Conservation (phyloP, 257 asterid species). For the Handroanthus guayacan region DNA sequence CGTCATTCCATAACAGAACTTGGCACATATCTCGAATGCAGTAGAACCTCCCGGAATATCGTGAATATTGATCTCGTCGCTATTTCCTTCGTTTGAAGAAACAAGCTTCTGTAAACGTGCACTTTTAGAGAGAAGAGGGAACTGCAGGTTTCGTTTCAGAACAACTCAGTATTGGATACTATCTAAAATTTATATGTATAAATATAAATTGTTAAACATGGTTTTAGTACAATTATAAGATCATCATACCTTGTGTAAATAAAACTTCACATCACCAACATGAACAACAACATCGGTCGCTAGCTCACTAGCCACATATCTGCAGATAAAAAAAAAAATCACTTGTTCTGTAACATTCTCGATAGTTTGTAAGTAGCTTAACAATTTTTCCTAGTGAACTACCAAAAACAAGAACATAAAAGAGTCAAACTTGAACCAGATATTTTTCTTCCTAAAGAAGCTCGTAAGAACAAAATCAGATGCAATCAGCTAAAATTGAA, state of each 20-base stretch:
- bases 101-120: slow-evolving; percentile 72
- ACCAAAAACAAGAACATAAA: background rate
- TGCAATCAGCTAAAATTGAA: background rate
- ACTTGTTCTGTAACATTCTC: background rate
- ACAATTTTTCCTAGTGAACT: background rate
- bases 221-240: slow-evolving; percentile 6
- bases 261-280: slow-evolving; percentile 77
- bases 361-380: background rate
- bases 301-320: slow-evolving; percentile 88
- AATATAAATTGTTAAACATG: background rate
- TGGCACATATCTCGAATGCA: slow-evolving; percentile 88
- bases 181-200: background rate
- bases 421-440: background rate
- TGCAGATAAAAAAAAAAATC: slow-evolving; percentile 42
- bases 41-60: slow-evolving; percentile 89
- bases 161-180: slow-evolving; percentile 32
- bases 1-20: slow-evolving; percentile 91
- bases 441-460: background rate
- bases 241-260: slow-evolving; percentile 85
- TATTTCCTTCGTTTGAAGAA: slow-evolving; percentile 61
- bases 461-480: slow-evolving; percentile 4
- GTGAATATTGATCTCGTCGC: slow-evolving; percentile 65
- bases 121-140: slow-evolving; percentile 93
- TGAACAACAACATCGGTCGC: slow-evolving; percentile 74
- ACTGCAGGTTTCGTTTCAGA: slow-evolving; percentile 51